phyloP scores from a whole-genome alignment of 306 rosid species.

The Lagenaria siceraria region DNA sequence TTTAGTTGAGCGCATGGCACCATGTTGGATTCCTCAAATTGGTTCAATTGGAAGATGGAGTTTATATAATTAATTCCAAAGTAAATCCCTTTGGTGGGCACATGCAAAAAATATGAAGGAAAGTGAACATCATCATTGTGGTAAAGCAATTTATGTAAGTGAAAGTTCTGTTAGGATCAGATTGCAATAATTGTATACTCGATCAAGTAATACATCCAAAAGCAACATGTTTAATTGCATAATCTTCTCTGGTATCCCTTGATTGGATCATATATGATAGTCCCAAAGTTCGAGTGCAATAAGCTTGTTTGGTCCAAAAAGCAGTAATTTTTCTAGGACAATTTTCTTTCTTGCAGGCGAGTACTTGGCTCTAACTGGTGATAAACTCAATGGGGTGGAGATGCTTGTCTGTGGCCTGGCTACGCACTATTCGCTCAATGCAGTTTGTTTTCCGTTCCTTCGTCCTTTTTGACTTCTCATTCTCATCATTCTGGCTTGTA shows the following conservation, averaged over 20 bases:
- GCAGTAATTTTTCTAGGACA: not conserved
- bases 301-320: constrained; percentile 1
- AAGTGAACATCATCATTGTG: not conserved
- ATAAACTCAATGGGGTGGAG: constrained; percentile 90
- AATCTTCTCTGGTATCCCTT: not conserved
- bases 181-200: not conserved
- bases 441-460: constrained; percentile 35
- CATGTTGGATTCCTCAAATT: not conserved
- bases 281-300: not conserved
- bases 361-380: constrained; percentile 90
- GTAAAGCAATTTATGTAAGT: not conserved
- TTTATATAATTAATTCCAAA: not conserved
- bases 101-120: not conserved
- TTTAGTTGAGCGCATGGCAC: not conserved
- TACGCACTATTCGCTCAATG: constrained; percentile 62
- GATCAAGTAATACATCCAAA: not conserved
- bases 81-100: too few relatives aligned
- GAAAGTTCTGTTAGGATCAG: not conserved
- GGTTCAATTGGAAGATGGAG: not conserved
- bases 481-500: constrained; percentile 6
- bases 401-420: constrained; percentile 96
- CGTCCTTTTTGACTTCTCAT: constrained; percentile 4
- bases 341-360: constrained; percentile 51
- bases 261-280: not conserved
- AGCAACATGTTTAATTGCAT: not conserved